Evolutionary conservation across 805 yeast genomes (phyloP).

Genomic region (Cyberlindnera japonica): DNA sequence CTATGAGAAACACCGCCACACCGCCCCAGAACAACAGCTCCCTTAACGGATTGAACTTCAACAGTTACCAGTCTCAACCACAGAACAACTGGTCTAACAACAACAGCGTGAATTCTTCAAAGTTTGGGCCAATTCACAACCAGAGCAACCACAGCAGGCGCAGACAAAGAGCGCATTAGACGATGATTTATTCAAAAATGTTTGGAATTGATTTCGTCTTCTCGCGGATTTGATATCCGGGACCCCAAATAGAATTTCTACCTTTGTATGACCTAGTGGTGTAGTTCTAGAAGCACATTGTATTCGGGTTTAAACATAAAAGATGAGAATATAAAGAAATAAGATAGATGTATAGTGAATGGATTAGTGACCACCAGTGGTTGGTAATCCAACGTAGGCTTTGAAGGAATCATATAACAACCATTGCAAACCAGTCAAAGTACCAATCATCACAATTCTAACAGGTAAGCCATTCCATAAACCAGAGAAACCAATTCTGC

Average conservation of each 20-base stretch:
- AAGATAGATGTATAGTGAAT: not conserved
- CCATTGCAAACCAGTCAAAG: constrained; percentile 97
- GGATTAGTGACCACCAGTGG: constrained; percentile 59
- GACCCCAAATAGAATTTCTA: not conserved
- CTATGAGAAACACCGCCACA: constrained; percentile 6
- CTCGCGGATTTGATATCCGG: too few relatives aligned
- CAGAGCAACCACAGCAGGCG: not conserved
- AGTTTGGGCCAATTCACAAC: constrained; percentile 11
- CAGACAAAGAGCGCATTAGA: constrained; percentile 34
- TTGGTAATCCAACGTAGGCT: constrained; percentile 91
- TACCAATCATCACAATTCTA: constrained; percentile 96
- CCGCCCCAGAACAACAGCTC: constrained; percentile 2
- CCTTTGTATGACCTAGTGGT: not conserved
- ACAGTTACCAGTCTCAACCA: constrained; percentile 7
- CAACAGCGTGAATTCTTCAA: constrained; percentile 1
- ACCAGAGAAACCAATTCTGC: constrained; percentile 81
- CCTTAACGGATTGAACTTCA: constrained; percentile 15
- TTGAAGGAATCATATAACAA: constrained; percentile 93
- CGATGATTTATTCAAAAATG: constrained; percentile 66
- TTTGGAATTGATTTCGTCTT: constrained; percentile 53
- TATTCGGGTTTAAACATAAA: not conserved
- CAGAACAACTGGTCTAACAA: constrained; percentile 9
- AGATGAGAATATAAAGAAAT: not conserved
- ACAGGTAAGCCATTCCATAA: constrained; percentile 94
- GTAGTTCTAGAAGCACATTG: not conserved